Base-by-base conservation (phyloP, 129 eudicot genomes). In the Lonicera japonica region DNA sequence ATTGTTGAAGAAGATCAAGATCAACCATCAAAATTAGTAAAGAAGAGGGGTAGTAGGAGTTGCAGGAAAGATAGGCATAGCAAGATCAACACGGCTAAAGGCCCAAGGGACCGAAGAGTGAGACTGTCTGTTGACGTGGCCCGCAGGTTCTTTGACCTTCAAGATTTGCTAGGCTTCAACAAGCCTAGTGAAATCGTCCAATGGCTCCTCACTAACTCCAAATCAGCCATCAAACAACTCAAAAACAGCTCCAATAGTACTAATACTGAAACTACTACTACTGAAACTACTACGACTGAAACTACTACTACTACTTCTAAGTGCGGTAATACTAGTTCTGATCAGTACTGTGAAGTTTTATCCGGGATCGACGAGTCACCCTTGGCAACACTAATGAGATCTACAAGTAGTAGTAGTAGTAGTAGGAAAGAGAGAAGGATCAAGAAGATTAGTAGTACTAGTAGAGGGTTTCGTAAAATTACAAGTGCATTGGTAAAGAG, bases 71-170 rank as follows among this genome's bases (percentile, higher is more conserved):
- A 76, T 36, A 34, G 85, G 61, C 85, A 79, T 72, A 75, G 77
- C 77, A 75, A 75, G 71, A 79, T 79, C 43, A 56, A 47, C 50
- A 79, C 85, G 0, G 85, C 85, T 10, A 69, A 65, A 1, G 85
- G 85, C 6, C 68, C 72, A 13, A 74, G 85, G 47, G 80, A 79
- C 56, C 45, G 85, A 24, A 67, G 85, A 55, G 70, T 79, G 80
- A 70, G 85, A 29, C 72, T 79, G n/a, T 79, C 85, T 7, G 74
- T 79, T 8, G 77, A 62, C 1, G 66, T 79, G 16, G 85, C 85
- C 2, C 18, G 77, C 5, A 72, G 57, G 18, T 79, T 79, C 50
- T 79, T 79, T 56, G 58, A 56, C 21, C 53, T 79, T 3, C 85
- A 79, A 56, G 85, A 79, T 36, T 7, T 70, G 54, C 40, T 79